Conservation (phyloP, 192 early-diverging fungal genomes). For the Martensiomyces pterosporus region DNA sequence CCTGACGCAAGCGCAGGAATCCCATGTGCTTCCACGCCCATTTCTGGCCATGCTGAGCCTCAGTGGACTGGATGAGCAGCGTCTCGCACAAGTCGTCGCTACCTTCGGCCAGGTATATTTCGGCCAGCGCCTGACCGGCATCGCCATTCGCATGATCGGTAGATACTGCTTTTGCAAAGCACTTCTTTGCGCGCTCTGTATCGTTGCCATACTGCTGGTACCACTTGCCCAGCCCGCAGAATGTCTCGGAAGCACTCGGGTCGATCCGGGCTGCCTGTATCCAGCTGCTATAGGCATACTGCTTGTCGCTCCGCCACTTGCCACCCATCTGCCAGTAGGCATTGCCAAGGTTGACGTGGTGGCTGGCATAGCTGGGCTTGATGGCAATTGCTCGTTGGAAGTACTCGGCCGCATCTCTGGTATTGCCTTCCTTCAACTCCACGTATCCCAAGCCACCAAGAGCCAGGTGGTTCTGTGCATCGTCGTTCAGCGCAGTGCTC, state of each 20-base stretch:
- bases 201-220: constrained; percentile 69
- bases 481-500: constrained; percentile 42
- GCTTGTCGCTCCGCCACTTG: constrained; percentile 55
- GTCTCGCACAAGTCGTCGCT: constrained; percentile 37
- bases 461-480: constrained; percentile 45
- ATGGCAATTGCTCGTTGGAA: constrained; percentile 55
- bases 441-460: constrained; percentile 70
- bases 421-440: constrained; percentile 50
- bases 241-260: constrained; percentile 57
- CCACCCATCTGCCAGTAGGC: constrained; percentile 76
- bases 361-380: constrained; percentile 46
- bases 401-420: constrained; percentile 51
- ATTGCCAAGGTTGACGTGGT: constrained; percentile 64
- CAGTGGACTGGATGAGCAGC: constrained; percentile 18
- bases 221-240: constrained; percentile 78
- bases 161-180: constrained; percentile 74
- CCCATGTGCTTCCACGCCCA: constrained; percentile 84
- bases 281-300: constrained; percentile 63
- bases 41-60: constrained; percentile 43
- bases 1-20: constrained; percentile 57
- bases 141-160: constrained; percentile 64
- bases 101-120: constrained; percentile 56
- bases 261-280: constrained; percentile 70
- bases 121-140: constrained; percentile 61
- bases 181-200: constrained; percentile 66